Base-by-base conservation (phyloP, 2,329 filamentous ascomycete genomes). In the Chaetomium sp. region DNA sequence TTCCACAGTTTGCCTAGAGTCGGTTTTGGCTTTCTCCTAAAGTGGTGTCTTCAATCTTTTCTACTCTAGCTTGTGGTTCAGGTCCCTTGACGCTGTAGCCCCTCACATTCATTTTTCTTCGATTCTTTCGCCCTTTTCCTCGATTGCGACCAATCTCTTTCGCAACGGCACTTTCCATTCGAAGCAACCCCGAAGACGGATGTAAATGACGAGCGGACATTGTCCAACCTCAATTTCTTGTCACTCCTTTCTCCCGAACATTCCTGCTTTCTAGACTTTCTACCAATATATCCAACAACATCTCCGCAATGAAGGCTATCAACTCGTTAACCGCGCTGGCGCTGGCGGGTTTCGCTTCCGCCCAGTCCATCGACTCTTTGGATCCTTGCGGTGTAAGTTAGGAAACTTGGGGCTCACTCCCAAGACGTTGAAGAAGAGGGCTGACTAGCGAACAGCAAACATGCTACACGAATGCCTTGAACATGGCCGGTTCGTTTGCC, bases 361-460 rank as follows among this genome's bases (percentile, higher is more conserved):
- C 57, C 37, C 60, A 62, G 48, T 19, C 59, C 19, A 49, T 61
- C 10, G 53, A 55, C 37, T 55, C 19, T 36, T 37, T 65, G 33
- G 42, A 57, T 7, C 10, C 35, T 35, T 65, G 63, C 38, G 61
- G 53, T 41, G 63, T 65, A 59, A 47, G 63, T 60, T 27, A 2
- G 19, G 19, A 27, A 27, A 27, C 19, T 27, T 27, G 19, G 19
- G 19, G 19, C 19, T 27, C 19, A 27, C 19, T 3, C 19, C 19
- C 19, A 27, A 27, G 19, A 12, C 7, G 34, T 5, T 5, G n/a
- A 11, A 46, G 42, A 19, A 49, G 38, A 43, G 51, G 41, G 36
- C 62, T 64, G 54, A 65, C 62, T 9, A 8, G 8, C 12, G 5
- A 8, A 40, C 45, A 65, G 63, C 41, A 53, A 59, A 14, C 42